Evolutionary conservation across 169 alveolate genomes (phyloP).

Genomic region (Perkinsus olseni): DNA sequence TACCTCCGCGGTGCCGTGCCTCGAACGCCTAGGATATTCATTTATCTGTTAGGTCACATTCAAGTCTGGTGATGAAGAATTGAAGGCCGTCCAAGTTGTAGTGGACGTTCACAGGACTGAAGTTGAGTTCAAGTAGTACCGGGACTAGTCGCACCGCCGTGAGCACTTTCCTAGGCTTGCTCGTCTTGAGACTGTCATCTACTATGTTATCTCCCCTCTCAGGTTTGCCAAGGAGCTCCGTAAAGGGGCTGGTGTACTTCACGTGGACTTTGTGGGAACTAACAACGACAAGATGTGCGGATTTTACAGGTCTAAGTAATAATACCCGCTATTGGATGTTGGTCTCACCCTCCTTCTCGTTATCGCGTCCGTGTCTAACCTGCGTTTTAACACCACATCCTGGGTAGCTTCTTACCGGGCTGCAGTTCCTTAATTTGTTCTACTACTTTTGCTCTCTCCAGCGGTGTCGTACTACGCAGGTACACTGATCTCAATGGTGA

Average conservation of each 20-base stretch:
- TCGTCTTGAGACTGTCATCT: too few relatives aligned
- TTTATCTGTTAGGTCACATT: background rate
- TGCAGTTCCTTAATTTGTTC: background rate
- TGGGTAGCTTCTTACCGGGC: too few relatives aligned
- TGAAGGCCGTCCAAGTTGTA: background rate
- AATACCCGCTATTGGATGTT: too few relatives aligned
- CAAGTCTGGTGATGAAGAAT: background rate
- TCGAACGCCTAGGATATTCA: background rate
- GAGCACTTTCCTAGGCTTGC: too few relatives aligned
- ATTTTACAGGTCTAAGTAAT: conserved; percentile 26
- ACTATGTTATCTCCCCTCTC: background rate
- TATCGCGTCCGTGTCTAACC: too few relatives aligned
- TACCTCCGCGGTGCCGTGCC: too few relatives aligned
- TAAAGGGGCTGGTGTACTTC: background rate
- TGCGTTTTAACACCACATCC: too few relatives aligned
- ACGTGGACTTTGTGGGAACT: background rate
- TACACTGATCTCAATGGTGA: background rate
- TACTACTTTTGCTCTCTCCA: too few relatives aligned
- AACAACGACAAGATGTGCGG: conserved; percentile 24
- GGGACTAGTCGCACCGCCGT: background rate
- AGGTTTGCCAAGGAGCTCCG: background rate
- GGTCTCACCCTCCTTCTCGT: too few relatives aligned
- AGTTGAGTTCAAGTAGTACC: background rate
- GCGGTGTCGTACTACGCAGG: too few relatives aligned
- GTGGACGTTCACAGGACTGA: background rate